Evolutionary conservation across 768 basidiomycete species (phyloP).

Genomic region (Ephemerocybe angulata): DNA sequence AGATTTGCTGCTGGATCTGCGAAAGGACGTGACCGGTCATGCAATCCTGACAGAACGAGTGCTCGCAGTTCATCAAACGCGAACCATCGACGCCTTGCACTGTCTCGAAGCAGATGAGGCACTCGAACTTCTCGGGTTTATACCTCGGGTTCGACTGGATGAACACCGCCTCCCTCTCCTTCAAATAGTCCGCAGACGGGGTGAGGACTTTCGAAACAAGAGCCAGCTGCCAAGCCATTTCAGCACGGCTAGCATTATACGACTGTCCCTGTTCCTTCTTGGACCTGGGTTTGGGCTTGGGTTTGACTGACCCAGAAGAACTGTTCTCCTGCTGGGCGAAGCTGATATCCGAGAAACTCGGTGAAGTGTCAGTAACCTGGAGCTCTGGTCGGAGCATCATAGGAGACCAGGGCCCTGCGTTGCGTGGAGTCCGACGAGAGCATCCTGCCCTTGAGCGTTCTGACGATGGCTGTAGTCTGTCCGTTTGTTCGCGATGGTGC

Average conservation of each 20-base stretch:
- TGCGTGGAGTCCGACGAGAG: too few species aligned
- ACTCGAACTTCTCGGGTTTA: conserved; percentile 4
- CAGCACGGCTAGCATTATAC: neutral
- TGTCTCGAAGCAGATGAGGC: conserved; percentile 9
- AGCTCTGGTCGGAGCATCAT: neutral
- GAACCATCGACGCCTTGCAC: conserved; percentile 6
- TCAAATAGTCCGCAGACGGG: neutral
- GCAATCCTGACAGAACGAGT: conserved; percentile 9
- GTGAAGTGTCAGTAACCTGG: neutral
- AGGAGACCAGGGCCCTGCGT: neutral
- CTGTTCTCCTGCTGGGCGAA: too few species aligned
- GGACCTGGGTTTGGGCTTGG: too few species aligned
- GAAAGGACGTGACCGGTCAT: conserved; percentile 5
- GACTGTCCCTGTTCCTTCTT: neutral
- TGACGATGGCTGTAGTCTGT: too few species aligned
- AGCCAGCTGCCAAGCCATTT: neutral
- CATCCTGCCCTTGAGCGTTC: too few species aligned
- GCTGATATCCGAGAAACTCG: too few species aligned
- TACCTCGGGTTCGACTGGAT: neutral
- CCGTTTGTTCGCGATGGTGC: too few species aligned
- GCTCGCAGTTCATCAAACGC: conserved; percentile 8
- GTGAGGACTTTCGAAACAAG: neutral
- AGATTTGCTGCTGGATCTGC: conserved; percentile 3
- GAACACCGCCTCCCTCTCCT: neutral
- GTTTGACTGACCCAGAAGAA: too few species aligned